Percentiles rank a stretch among this genome's conserved stretches.
Evolutionary conservation across 306 rosid genomes (phyloP).

Genomic region (Sindora glabra): DNA sequence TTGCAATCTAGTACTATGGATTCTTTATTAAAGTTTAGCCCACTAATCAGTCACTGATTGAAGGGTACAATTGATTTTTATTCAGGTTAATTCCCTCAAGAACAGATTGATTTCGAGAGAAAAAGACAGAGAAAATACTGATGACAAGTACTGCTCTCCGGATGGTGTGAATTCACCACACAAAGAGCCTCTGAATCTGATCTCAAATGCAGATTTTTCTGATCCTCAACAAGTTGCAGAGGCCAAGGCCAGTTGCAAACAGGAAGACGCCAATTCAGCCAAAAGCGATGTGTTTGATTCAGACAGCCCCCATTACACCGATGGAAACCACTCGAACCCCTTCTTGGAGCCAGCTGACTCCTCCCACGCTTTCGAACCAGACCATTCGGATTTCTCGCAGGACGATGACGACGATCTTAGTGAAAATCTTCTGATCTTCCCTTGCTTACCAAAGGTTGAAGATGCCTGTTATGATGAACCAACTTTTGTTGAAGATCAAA

Average conservation of each 20-base stretch:
- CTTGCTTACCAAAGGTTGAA: constrained; percentile 45
- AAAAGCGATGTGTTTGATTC: constrained; percentile 70
- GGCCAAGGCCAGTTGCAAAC: constrained; percentile 46
- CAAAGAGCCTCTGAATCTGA: constrained; percentile 26
- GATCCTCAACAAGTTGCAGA: constrained; percentile 27
- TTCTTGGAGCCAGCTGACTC: constrained; percentile 59
- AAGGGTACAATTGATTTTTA: not conserved
- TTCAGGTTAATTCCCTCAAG: constrained; percentile 62
- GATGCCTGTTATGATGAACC: constrained; percentile 33
- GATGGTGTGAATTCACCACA: constrained; percentile 32
- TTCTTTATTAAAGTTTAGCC: constrained; percentile 19
- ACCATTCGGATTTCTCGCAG: constrained; percentile 66
- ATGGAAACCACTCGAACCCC: constrained; percentile 39
- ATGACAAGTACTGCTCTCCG: constrained; percentile 11
- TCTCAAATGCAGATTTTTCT: constrained; percentile 24
- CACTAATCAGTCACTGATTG: constrained; percentile 20
- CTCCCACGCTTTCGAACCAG: constrained; percentile 51
- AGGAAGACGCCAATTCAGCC: constrained; percentile 76
- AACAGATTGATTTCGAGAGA: constrained; percentile 32
- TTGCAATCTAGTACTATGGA: not conserved
- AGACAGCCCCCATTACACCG: constrained; percentile 54
- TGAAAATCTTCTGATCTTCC: constrained; percentile 33
- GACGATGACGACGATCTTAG: constrained; percentile 60
- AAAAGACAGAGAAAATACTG: constrained; percentile 31
- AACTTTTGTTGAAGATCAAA: constrained; percentile 47